These are phyloP conservation scores for Cryphonectria nitschkei DNA, from an alignment of 2,329 filamentous ascomycete genomes.

Conservation along the genomic window DNA sequence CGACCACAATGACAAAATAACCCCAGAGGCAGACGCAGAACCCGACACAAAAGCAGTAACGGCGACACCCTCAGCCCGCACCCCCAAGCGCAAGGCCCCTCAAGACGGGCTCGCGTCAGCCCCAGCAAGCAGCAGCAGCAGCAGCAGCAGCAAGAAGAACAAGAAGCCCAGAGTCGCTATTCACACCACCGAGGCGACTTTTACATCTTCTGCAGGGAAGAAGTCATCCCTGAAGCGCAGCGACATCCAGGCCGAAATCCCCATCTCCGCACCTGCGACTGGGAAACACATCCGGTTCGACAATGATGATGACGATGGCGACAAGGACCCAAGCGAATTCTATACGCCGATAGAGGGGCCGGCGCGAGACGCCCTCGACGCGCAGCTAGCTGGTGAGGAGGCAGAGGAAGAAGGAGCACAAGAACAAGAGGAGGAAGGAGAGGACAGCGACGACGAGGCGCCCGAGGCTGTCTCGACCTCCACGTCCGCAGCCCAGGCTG, in stretches of 20 bases:
- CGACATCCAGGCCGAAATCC: conserved; percentile 31
- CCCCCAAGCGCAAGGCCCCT: conserved; percentile 25
- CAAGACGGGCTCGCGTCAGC: not conserved
- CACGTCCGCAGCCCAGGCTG: conserved; percentile 48
- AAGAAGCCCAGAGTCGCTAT: conserved; percentile 33
- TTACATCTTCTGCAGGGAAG: conserved; percentile 28
- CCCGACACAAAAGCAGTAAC: not conserved
- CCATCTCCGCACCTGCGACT: conserved; percentile 28
- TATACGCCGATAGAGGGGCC: conserved; percentile 38
- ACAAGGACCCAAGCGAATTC: conserved; percentile 34
- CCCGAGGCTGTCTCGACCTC: conserved; percentile 62
- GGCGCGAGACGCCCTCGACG: conserved; percentile 32
- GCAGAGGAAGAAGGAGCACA: conserved; percentile 35
- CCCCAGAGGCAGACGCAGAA: conserved; percentile 5
- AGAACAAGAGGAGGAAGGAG: conserved; percentile 40
- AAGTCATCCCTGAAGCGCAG: conserved; percentile 23
- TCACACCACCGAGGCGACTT: conserved; percentile 30
- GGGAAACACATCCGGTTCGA: conserved; percentile 38
- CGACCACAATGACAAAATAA: not conserved
- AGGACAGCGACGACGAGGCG: conserved; percentile 57
- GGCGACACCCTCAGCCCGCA: conserved; percentile 20
- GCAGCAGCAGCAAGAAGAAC: conserved; percentile 7
- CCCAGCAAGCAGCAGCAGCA: not conserved
- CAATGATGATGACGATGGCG: conserved; percentile 33
- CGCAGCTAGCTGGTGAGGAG: conserved; percentile 29